These are phyloP conservation scores for Pseudozyma hubeiensis DNA, from an alignment of 1,284 basidiomycete species.

Conservation along the genomic window DNA sequence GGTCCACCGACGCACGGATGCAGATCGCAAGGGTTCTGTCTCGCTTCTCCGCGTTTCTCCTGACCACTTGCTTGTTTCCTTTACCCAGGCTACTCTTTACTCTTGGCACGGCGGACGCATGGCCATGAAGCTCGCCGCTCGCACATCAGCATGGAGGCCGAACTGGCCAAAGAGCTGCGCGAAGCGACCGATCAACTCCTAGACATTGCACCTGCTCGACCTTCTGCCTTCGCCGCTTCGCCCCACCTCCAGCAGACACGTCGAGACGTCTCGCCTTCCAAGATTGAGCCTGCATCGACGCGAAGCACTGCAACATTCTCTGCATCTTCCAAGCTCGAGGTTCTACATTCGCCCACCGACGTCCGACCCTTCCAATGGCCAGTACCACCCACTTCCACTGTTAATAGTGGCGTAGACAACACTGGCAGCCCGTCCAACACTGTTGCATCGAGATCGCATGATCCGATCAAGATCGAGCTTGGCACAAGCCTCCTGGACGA, in stretches of 20 bases:
- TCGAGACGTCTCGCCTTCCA: background rate
- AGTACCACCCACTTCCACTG: constrained; percentile 5
- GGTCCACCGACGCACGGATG: constrained; percentile 31
- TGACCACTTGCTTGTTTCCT: no score
- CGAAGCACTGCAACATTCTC: constrained; percentile 16
- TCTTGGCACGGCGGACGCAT: no score
- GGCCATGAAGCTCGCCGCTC: constrained; percentile 1
- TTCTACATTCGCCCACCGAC: constrained; percentile 39
- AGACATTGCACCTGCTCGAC: constrained; percentile 24
- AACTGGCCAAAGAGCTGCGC: constrained; percentile 48
- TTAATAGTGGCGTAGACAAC: background rate
- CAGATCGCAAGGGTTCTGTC: constrained; percentile 2
- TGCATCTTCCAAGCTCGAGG: constrained; percentile 27
- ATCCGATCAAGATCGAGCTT: constrained; percentile 24
- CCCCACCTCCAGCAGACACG: constrained; percentile 12
- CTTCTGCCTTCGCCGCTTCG: constrained; percentile 12
- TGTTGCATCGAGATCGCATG: background rate
- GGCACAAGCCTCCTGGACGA: constrained; percentile 12
- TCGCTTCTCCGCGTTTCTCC: background rate
- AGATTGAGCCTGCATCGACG: background rate
- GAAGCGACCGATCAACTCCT: constrained; percentile 50
- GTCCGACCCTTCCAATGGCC: constrained; percentile 44
- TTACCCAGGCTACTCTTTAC: no score
- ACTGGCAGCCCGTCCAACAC: constrained; percentile 2
- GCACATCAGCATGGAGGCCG: constrained; percentile 27